Evolutionary conservation across 2,329 filamentous ascomycete species (phyloP).

Genomic region (Colletotrichum plurivorum): DNA sequence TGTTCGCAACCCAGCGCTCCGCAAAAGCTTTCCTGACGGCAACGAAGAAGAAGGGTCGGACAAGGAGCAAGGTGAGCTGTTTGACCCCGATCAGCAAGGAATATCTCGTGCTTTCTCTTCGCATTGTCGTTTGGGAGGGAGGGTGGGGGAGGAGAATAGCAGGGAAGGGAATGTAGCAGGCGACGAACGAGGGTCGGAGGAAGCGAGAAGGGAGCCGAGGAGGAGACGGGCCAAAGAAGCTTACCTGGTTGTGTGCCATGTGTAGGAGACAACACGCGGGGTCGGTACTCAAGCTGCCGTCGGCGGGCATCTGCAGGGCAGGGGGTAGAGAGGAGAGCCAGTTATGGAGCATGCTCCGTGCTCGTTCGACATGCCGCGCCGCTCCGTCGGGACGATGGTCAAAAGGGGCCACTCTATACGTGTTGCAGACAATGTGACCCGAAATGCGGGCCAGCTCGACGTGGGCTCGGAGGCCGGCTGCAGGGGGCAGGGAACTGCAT

Average conservation of each 20-base stretch:
- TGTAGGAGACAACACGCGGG: slow-evolving; percentile 61
- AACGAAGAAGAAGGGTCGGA: slow-evolving; percentile 63
- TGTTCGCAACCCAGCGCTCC: slow-evolving; percentile 51
- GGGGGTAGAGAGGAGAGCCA: slow-evolving; percentile 58
- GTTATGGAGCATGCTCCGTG: slow-evolving; percentile 56
- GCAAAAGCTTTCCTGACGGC: slow-evolving; percentile 63
- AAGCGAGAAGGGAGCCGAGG: slow-evolving; percentile 46
- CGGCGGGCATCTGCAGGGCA: slow-evolving; percentile 53
- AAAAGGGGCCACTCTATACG: slow-evolving; percentile 57
- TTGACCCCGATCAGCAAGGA: slow-evolving; percentile 1
- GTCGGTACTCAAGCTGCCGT: slow-evolving; percentile 52
- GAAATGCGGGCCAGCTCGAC: slow-evolving; percentile 63
- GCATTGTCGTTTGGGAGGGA: not conserved
- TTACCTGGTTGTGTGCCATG: slow-evolving; percentile 60
- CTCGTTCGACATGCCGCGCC: slow-evolving; percentile 53
- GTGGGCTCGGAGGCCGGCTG: slow-evolving; percentile 60
- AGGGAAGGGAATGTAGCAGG: slow-evolving; percentile 1
- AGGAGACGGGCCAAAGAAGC: slow-evolving; percentile 11
- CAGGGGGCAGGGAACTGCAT: slow-evolving; percentile 57
- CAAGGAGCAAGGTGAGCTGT: slow-evolving; percentile 63
- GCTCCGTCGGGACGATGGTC: slow-evolving; percentile 45
- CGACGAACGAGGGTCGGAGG: not conserved
- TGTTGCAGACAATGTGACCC: slow-evolving; percentile 63
- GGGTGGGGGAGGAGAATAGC: not conserved
- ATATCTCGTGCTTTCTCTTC: slow-evolving; percentile 7